These are phyloP conservation scores for Agaricus blazei DNA, from an alignment of 768 basidiomycete genomes.

Conservation along the genomic window DNA sequence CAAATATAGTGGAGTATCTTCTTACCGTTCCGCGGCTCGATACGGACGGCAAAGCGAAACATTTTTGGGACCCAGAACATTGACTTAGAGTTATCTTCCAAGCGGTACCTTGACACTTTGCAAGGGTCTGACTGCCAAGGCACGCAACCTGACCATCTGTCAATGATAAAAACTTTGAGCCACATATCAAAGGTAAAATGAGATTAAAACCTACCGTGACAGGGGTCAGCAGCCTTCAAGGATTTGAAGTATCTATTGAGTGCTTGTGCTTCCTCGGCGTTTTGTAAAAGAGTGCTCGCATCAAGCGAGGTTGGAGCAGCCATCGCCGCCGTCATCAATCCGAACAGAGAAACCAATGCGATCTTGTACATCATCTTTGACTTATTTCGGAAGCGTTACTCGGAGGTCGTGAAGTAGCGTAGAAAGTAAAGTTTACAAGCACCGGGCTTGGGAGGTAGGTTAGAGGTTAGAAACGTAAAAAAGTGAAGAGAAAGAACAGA, in stretches of 20 bases:
- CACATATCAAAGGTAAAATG: not conserved
- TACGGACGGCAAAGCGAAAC: conserved; percentile 50
- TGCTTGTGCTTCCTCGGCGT: conserved; percentile 45
- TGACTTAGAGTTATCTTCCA: conserved; percentile 30
- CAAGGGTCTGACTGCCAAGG: conserved; percentile 29
- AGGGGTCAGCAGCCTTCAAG: conserved; percentile 36
- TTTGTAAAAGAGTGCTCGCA: conserved; percentile 36
- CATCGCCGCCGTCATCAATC: conserved; percentile 18
- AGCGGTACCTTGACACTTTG: conserved; percentile 33
- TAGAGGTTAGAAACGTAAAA: conserved; percentile 10
- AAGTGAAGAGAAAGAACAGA: conserved; percentile 1
- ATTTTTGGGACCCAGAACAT: conserved; percentile 33
- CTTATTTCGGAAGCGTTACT: not conserved
- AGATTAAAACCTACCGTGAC: conserved; percentile 31
- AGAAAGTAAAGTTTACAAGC: conserved; percentile 16
- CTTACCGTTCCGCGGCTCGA: conserved; percentile 41
- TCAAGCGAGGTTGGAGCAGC: conserved; percentile 33
- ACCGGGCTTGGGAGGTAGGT: conserved; percentile 25
- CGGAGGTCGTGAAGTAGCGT: conserved; percentile 5
- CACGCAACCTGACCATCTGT: conserved; percentile 42
- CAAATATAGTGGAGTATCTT: not conserved
- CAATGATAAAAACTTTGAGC: not conserved
- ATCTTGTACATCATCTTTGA: not conserved
- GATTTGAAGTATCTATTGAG: conserved; percentile 43
- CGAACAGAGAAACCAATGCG: conserved; percentile 16